Conservation (phyloP, 768 basidiomycete species). For the Omphalotus guepiniiformis region DNA sequence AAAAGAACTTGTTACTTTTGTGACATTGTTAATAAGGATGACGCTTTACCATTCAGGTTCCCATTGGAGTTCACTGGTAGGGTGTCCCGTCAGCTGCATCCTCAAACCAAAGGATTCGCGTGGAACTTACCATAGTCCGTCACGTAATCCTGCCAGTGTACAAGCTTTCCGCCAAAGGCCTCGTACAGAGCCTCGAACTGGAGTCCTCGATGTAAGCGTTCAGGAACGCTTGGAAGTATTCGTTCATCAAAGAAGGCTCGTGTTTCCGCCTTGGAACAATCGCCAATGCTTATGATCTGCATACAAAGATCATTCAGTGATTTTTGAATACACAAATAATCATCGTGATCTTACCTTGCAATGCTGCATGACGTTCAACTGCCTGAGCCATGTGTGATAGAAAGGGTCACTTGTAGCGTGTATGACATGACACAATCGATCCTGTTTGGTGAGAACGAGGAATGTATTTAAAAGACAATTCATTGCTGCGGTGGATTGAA, state of each 20-base stretch:
- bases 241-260: constrained; percentile 60
- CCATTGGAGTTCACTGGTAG: constrained; percentile 67
- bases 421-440: constrained; percentile 77
- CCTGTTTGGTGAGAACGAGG: constrained; percentile 85
- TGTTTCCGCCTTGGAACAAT: constrained; percentile 72
- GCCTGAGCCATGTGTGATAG: constrained; percentile 80
- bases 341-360: constrained; percentile 51
- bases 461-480: constrained; percentile 82
- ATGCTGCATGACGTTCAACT: constrained; percentile 77
- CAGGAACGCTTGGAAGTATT: constrained; percentile 67
- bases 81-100: constrained; percentile 4
- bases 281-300: constrained; percentile 75
- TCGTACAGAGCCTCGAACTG: constrained; percentile 72
- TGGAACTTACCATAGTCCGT: constrained; percentile 56
- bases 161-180: constrained; percentile 81
- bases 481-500: constrained; percentile 77
- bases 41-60: constrained; percentile 52
- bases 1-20: constrained; percentile 8
- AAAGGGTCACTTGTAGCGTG: constrained; percentile 83
- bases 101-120: no score
- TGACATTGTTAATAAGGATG: background rate
- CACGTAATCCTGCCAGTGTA: constrained; percentile 79
- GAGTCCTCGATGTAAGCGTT: constrained; percentile 46
- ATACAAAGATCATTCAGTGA: background rate
- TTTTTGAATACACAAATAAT: background rate